Evolutionary conservation across 2,329 filamentous ascomycete species (phyloP), one percentile per base, ranked within the genome.

Genomic region (Clonostachys rosea): DNA sequence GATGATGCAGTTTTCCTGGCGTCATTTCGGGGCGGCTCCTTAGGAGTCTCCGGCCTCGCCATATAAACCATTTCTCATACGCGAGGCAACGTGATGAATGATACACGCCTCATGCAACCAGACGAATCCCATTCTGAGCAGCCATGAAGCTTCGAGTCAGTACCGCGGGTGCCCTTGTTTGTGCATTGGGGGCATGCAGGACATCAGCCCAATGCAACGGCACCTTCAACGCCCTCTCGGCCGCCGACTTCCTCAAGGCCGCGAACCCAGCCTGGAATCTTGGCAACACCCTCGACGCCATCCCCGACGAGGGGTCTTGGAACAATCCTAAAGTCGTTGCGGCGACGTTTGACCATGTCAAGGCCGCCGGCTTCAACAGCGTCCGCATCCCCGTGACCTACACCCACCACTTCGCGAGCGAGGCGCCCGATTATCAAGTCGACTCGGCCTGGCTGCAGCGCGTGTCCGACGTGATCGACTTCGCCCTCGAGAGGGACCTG

Each of bases 211-310:
- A 47, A 24, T 47, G 45, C 39, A 42, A 42, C 41, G 46, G 40
- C 40, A 47, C 46, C 8, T 47, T 47, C 34, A 42, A 36, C 47
- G 43, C 41, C 5, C 67, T 78, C 42, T 67, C 74, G 1, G 76
- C 75, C 0, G 59, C 64, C 1, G 60, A 70, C 4, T 79, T 58
- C 41, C 52, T 81, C 43, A 64, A 66, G 6, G 69, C 65, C 9
- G 64, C 81, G 39, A 75, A 75, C 43, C 74, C 78, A 1, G 79
- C 79, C 8, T 83, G 79, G 79, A 83, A 83, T 52, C 54, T 82
- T 9, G 80, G 79, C 10, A 83, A 83, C 47, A 81, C 78, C 0
- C 68, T 83, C 33, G 81, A 83, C 55, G 76, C 78, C 2, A 61
- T 71, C 8, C 72, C 78, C 6, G 65, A 72, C 43, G 80, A 84